phyloP scores from a whole-genome alignment of 306 rosid species.

The Rubus idaeus region DNA sequence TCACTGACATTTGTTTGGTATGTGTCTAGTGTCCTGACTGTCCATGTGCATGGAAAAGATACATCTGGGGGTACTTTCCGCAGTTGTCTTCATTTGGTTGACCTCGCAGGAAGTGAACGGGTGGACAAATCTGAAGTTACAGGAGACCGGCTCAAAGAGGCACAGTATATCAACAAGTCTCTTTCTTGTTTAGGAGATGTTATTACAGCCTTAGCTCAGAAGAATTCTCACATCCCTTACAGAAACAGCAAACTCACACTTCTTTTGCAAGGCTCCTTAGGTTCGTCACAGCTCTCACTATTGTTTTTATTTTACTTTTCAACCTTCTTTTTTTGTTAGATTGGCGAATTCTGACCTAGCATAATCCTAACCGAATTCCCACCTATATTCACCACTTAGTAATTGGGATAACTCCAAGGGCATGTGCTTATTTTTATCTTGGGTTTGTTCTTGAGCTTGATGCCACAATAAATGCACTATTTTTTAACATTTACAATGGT shows the following conservation, averaged over 20 bases:
- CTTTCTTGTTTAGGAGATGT: constrained; percentile 98
- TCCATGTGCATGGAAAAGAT: constrained; percentile 87
- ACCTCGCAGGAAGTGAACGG: constrained; percentile 97
- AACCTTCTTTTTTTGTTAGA: neutral
- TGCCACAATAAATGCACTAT: neutral
- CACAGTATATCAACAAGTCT: constrained; percentile 84
- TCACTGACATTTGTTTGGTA: constrained; percentile 9
- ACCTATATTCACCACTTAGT: neutral
- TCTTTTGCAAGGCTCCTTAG: constrained; percentile 90
- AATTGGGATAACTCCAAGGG: neutral
- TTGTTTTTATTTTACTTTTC: neutral
- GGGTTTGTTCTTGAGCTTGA: neutral
- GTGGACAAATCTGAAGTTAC: constrained; percentile 92
- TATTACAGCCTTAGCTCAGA: constrained; percentile 90
- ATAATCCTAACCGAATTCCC: neutral
- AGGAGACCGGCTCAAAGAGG: constrained; percentile 92
- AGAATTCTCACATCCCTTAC: constrained; percentile 92
- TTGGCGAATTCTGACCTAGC: neutral
- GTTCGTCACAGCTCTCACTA: constrained; percentile 32
- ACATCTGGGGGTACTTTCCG: constrained; percentile 55
- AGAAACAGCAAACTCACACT: constrained; percentile 97
- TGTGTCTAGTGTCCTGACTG: constrained; percentile 71
- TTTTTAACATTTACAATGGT: neutral
- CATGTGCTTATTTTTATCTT: neutral
- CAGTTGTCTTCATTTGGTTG: constrained; percentile 89